phyloP scores from a whole-genome alignment of 2,329 filamentous ascomycete genomes.

The Aspergillus novofumigatus region DNA sequence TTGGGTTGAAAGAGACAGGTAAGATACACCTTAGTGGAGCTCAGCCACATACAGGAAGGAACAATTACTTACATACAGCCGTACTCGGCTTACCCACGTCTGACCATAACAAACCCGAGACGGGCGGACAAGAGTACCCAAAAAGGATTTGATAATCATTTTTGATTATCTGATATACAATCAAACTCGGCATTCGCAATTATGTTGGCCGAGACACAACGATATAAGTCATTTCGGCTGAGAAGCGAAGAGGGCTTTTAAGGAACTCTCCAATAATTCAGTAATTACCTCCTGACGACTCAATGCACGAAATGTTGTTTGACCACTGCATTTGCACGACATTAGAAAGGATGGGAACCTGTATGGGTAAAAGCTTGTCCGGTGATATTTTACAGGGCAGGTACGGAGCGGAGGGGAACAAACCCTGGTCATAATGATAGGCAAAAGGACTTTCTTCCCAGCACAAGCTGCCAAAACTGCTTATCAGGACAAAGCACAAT shows the following conservation, averaged over 20 bases:
- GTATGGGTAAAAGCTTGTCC: neutral
- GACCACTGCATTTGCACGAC: neutral
- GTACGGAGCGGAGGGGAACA: neutral
- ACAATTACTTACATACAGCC: neutral
- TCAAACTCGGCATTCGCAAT: neutral
- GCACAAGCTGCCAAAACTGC: neutral
- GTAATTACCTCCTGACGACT: neutral
- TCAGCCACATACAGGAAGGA: neutral
- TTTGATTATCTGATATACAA: neutral
- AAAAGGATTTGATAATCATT: neutral
- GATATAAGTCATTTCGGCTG: neutral
- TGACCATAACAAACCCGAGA: neutral
- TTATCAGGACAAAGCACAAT: neutral
- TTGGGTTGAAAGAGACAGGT: neutral
- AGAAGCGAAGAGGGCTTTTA: neutral
- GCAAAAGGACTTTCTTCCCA: neutral
- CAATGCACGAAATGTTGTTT: neutral
- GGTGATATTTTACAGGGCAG: neutral
- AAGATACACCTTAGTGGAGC: no score
- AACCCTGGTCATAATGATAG: neutral
- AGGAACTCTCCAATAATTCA: neutral
- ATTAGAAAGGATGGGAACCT: neutral
- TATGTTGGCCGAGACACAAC: neutral
- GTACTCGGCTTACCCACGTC: neutral
- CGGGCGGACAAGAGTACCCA: neutral